Conservation (phyloP, 23 red algal species). For the Gracilaria domingensis region DNA sequence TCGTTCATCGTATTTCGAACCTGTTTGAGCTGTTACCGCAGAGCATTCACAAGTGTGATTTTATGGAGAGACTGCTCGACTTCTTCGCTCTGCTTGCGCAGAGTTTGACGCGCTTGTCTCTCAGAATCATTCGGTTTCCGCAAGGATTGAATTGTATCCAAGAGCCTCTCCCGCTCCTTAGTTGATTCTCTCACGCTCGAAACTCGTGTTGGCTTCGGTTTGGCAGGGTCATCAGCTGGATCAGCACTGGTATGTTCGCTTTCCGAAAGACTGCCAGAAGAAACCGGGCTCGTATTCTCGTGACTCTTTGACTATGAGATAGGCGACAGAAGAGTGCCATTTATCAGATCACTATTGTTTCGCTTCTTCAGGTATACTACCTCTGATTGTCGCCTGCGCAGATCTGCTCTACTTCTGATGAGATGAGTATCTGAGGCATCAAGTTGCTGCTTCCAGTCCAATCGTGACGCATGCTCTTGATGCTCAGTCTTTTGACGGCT, state of each 20-base stretch:
- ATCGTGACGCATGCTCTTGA: slow-evolving; percentile 36
- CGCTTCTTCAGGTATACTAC: slow-evolving; percentile 56
- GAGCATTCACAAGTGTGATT: slow-evolving; percentile 20
- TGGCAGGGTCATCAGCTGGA: background rate
- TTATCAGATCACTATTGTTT: slow-evolving; percentile 38
- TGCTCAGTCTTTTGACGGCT: background rate
- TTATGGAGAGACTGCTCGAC: slow-evolving; percentile 27
- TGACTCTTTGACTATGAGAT: slow-evolving; percentile 35
- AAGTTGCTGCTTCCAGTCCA: slow-evolving; percentile 57
- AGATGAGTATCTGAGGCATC: slow-evolving; percentile 52
- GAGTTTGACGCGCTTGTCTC: slow-evolving; percentile 30
- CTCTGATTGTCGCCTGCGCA: slow-evolving; percentile 46
- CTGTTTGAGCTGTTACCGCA: slow-evolving; percentile 38
- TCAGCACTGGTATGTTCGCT: slow-evolving; percentile 30
- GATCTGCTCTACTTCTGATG: slow-evolving; percentile 25
- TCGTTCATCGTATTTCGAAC: slow-evolving; percentile 47
- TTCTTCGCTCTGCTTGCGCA: slow-evolving; percentile 52
- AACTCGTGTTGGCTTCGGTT: background rate
- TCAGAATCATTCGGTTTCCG: slow-evolving; percentile 38
- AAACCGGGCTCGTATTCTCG: slow-evolving; percentile 43
- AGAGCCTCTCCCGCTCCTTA: background rate
- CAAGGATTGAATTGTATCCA: slow-evolving; percentile 42
- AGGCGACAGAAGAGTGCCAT: slow-evolving; percentile 1
- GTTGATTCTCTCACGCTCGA: background rate
- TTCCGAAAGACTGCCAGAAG: slow-evolving; percentile 43